A percentile compares a stretch with the other conserved stretches of the same genome.
phyloP scores from a whole-genome alignment of 257 asterid species.

The Buddleja alternifolia region DNA sequence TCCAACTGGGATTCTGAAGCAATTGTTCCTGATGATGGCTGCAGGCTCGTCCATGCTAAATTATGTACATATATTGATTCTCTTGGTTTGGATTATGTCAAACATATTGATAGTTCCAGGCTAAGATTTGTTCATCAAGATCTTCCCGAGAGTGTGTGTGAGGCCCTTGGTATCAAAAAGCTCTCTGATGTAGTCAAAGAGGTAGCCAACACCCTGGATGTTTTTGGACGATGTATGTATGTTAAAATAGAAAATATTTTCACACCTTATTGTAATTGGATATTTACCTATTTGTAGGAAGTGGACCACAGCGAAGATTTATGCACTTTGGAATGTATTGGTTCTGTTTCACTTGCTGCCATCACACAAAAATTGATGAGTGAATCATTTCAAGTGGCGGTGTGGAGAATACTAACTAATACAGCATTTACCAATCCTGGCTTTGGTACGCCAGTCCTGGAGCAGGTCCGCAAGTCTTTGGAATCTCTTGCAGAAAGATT shows the following conservation, averaged over 20 bases:
- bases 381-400: constrained; percentile 79
- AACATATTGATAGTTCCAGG: constrained; percentile 76
- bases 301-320: constrained; percentile 57
- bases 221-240: constrained; percentile 18
- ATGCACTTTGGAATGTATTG: constrained; percentile 60
- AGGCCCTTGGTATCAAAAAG: constrained; percentile 72
- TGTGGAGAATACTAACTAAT: constrained; percentile 60
- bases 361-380: constrained; percentile 60
- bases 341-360: constrained; percentile 58
- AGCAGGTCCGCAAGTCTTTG: constrained; percentile 53
- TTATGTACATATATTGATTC: constrained; percentile 84
- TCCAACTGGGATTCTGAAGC: constrained; percentile 73
- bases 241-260: constrained; percentile 17
- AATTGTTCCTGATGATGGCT: constrained; percentile 90
- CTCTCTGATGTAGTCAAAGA: constrained; percentile 91
- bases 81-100: constrained; percentile 72
- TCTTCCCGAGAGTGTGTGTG: constrained; percentile 70
- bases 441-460: constrained; percentile 47
- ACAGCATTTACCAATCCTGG: constrained; percentile 50
- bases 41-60: constrained; percentile 87
- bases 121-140: constrained; percentile 85
- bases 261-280: constrained; percentile 29
- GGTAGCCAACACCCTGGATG: constrained; percentile 47
- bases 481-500: constrained; percentile 65
- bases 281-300: constrained; percentile 56